phyloP scores from a whole-genome alignment of 495 filamentous ascomycete species.

The Cryomyces minteri region DNA sequence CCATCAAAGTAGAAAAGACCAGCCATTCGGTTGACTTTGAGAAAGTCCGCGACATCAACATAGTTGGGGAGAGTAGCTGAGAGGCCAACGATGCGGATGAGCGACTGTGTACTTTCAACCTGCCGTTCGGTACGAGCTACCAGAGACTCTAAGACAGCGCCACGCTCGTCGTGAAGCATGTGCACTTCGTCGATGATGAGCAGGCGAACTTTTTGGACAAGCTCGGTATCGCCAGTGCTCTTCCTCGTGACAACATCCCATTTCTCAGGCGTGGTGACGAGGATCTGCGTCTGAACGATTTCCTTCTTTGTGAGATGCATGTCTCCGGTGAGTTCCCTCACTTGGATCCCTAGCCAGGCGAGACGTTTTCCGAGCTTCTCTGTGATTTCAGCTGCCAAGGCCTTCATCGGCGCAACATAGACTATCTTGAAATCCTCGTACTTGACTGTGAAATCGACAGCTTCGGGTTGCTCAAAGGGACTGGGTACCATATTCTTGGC shows the following conservation, averaged over 20 bases:
- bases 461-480: conserved; percentile 53
- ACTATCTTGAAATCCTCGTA: conserved; percentile 92
- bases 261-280: conserved; percentile 97
- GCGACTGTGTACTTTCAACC: conserved; percentile 91
- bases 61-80: conserved; percentile 95
- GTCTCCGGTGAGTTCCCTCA: conserved; percentile 86
- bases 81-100: conserved; percentile 89
- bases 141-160: conserved; percentile 85
- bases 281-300: conserved; percentile 88
- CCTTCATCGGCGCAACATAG: conserved; percentile 98
- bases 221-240: conserved; percentile 88
- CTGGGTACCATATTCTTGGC: conserved; percentile 67
- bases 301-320: conserved; percentile 98
- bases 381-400: conserved; percentile 87
- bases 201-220: conserved; percentile 90
- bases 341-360: conserved; percentile 76
- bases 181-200: conserved; percentile 99
- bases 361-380: conserved; percentile 89
- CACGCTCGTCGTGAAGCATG: conserved; percentile 97
- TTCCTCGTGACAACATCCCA: conserved; percentile 98
- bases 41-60: conserved; percentile 85
- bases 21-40: conserved; percentile 85
- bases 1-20: conserved; percentile 94
- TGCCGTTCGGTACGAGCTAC: conserved; percentile 90
- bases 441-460: conserved; percentile 57